Conservation (phyloP, 2,329 filamentous ascomycete genomes). For the Fusarium austroafricanum region DNA sequence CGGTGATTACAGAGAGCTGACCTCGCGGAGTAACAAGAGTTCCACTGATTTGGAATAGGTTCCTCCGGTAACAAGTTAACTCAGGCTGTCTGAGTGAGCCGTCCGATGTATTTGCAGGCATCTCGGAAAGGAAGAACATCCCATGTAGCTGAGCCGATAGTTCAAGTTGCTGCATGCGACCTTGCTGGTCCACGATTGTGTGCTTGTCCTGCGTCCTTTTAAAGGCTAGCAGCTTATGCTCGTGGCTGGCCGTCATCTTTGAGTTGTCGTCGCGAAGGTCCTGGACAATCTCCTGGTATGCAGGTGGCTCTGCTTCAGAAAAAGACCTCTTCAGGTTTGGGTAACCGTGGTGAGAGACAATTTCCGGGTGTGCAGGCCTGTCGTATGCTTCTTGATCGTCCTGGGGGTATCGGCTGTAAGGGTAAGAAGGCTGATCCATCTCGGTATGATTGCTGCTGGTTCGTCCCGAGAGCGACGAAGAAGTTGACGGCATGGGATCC, state of each 20-base stretch:
- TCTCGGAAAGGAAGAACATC: slow-evolving; percentile 90
- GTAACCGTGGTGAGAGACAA: slow-evolving; percentile 64
- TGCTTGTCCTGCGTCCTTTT: slow-evolving; percentile 68
- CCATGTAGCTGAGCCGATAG: slow-evolving; percentile 81
- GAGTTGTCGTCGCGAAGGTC: slow-evolving; percentile 69
- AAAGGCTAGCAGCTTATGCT: slow-evolving; percentile 71
- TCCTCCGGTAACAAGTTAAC: slow-evolving; percentile 94
- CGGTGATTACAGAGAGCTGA: slow-evolving; percentile 82
- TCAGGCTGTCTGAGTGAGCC: slow-evolving; percentile 76
- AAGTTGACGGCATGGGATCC: slow-evolving; percentile 59
- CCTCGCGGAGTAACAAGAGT: slow-evolving; percentile 84
- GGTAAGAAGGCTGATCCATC: slow-evolving; percentile 63
- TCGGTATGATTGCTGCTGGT: slow-evolving; percentile 62
- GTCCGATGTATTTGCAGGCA: slow-evolving; percentile 72
- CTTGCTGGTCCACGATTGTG: slow-evolving; percentile 69
- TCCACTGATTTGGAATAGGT: slow-evolving; percentile 95
- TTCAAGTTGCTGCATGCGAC: slow-evolving; percentile 70
- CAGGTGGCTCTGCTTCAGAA: slow-evolving; percentile 65
- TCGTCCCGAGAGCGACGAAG: slow-evolving; percentile 61
- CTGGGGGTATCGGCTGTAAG: slow-evolving; percentile 66
- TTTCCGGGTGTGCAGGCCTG: slow-evolving; percentile 60
- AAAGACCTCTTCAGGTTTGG: slow-evolving; percentile 68
- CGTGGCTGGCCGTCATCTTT: slow-evolving; percentile 68
- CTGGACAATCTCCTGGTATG: slow-evolving; percentile 71
- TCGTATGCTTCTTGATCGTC: slow-evolving; percentile 67